Conservation (phyloP, 805 yeast species). For the Debaryomyces hansenii region DNA sequence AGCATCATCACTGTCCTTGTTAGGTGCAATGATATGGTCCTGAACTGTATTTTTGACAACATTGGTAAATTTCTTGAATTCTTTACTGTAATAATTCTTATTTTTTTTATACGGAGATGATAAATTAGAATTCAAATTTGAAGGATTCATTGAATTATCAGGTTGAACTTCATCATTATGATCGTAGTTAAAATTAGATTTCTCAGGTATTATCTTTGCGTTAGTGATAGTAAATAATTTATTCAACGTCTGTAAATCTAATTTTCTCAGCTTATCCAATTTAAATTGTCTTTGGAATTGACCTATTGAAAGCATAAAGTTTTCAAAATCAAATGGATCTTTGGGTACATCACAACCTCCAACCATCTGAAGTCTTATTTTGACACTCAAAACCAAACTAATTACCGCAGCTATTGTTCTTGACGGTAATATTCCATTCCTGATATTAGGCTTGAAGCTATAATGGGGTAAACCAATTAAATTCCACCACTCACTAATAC, state of each 20-base stretch:
- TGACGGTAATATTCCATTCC: slow-evolving; percentile 59
- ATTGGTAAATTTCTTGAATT: slow-evolving; percentile 53
- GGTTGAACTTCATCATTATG: background rate
- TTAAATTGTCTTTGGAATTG: slow-evolving; percentile 76
- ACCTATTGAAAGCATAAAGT: slow-evolving; percentile 64
- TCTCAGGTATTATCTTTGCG: slow-evolving; percentile 27
- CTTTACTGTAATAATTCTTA: slow-evolving; percentile 38
- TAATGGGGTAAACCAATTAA: slow-evolving; percentile 58
- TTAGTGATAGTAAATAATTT: slow-evolving; percentile 36
- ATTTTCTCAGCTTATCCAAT: slow-evolving; percentile 48
- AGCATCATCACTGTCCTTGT: slow-evolving; percentile 16
- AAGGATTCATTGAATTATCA: background rate
- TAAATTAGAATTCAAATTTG: background rate
- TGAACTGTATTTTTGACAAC: slow-evolving; percentile 74
- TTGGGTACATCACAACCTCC: slow-evolving; percentile 59
- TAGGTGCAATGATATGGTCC: slow-evolving; percentile 43
- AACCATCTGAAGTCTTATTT: slow-evolving; percentile 51
- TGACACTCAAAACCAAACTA: slow-evolving; percentile 71
- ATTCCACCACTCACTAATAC: slow-evolving; percentile 81
- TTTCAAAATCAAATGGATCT: slow-evolving; percentile 79
- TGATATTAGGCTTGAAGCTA: slow-evolving; percentile 41
- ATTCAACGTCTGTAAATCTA: slow-evolving; percentile 57
- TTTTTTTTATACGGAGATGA: slow-evolving; percentile 21
- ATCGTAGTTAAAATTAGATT: background rate
- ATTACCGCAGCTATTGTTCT: slow-evolving; percentile 75